These are phyloP conservation scores for Bolboschoenus planiculmis DNA, from an alignment of 176 grass and related monocot species.

Conservation along the genomic window DNA sequence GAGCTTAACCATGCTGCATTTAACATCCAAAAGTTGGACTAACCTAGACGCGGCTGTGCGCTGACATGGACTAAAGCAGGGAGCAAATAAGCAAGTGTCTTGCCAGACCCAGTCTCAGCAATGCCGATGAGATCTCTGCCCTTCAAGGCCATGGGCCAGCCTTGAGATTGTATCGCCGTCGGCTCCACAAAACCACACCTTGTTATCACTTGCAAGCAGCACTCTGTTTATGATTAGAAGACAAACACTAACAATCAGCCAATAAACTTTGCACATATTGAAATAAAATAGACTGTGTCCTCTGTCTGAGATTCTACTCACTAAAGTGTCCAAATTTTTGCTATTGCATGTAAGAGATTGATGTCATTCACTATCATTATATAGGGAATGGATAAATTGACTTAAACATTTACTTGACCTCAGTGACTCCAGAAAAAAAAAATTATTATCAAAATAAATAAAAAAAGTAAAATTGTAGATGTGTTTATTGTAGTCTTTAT, in stretches of 20 bases:
- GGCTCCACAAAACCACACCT: slow-evolving; percentile 80
- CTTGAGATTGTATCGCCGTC: slow-evolving; percentile 89
- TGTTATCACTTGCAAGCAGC: slow-evolving; percentile 68
- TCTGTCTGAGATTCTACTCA: neutral
- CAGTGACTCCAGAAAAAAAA: neutral
- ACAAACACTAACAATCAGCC: neutral
- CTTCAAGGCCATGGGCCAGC: slow-evolving; percentile 97
- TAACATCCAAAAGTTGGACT: slow-evolving; percentile 12
- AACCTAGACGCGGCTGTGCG: slow-evolving; percentile 82
- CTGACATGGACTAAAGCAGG: slow-evolving; percentile 86
- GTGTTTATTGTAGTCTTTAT: neutral
- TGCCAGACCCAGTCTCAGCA: slow-evolving; percentile 95
- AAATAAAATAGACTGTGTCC: neutral
- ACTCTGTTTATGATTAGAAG: slow-evolving; percentile 33
- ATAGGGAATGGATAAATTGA: neutral
- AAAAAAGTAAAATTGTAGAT: neutral
- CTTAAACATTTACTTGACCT: neutral
- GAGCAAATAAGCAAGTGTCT: slow-evolving; percentile 79
- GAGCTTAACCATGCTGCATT: neutral
- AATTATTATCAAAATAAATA: neutral
- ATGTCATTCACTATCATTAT: neutral
- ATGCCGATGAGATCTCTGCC: slow-evolving; percentile 93
- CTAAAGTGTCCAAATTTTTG: neutral
- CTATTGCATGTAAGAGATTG: neutral
- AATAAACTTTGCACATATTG: neutral